These are phyloP conservation scores for Barnettozyma wickerhamii DNA, from an alignment of 805 yeast genomes.

Conservation along the genomic window DNA sequence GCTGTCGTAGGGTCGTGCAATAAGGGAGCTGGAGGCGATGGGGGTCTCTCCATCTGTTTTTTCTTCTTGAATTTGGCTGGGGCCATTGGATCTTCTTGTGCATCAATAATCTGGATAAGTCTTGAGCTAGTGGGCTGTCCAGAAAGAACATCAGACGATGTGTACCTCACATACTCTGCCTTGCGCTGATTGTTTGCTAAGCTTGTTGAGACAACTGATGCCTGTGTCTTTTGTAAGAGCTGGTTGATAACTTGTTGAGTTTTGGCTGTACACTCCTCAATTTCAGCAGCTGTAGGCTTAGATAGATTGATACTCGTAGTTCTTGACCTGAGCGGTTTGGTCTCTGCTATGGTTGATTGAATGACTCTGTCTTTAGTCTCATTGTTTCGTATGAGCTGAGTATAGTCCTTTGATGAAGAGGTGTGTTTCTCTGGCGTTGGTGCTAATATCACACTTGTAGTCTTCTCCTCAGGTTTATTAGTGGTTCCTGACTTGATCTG, in stretches of 20 bases:
- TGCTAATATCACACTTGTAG: constrained; percentile 8
- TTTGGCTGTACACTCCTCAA: constrained; percentile 42
- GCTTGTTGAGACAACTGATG: background rate
- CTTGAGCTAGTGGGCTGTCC: constrained; percentile 33
- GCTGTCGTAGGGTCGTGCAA: constrained; percentile 39
- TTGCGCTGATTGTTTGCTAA: constrained; percentile 29
- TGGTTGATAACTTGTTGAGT: constrained; percentile 55
- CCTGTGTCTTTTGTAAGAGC: constrained; percentile 37
- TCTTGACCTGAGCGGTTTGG: constrained; percentile 56
- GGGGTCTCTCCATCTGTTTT: constrained; percentile 66
- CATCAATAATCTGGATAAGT: constrained; percentile 61
- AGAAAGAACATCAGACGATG: constrained; percentile 35
- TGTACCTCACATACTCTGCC: constrained; percentile 42
- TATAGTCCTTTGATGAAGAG: constrained; percentile 15
- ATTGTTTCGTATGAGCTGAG: constrained; percentile 18
- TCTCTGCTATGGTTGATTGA: constrained; percentile 49
- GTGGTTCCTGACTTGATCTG: constrained; percentile 5
- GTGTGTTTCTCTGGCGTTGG: constrained; percentile 7
- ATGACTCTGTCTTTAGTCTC: constrained; percentile 16
- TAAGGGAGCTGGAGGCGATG: constrained; percentile 72
- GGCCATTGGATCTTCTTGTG: constrained; percentile 76
- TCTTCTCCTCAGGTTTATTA: background rate
- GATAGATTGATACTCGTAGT: constrained; percentile 36
- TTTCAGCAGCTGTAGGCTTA: constrained; percentile 42
- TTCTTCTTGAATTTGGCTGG: constrained; percentile 70